Conservation (phyloP, 192 early-diverging fungal species). For the Backusella circina region DNA sequence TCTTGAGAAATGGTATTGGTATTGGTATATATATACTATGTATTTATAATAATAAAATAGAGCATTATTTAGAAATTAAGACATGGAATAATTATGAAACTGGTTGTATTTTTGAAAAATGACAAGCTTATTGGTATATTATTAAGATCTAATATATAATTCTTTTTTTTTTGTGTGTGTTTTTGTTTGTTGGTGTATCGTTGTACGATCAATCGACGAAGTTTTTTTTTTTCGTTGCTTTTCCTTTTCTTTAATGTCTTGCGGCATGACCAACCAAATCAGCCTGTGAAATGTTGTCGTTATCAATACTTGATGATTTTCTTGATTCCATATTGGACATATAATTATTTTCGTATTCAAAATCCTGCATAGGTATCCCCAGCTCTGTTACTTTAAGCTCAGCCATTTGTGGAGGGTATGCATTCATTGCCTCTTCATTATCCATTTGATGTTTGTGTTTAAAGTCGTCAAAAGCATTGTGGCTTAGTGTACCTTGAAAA, state of each 20-base stretch:
- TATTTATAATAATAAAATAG: not conserved
- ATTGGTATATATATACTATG: not conserved
- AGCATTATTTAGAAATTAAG: not conserved
- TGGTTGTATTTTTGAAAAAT: not conserved
- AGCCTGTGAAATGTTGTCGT: not conserved
- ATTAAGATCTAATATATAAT: not conserved
- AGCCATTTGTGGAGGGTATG: not conserved
- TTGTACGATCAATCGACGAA: not conserved
- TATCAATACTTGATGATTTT: not conserved
- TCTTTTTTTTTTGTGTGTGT: not conserved
- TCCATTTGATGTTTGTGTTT: not conserved
- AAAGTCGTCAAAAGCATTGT: conserved; percentile 13
- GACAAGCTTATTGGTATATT: not conserved
- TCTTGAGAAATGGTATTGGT: not conserved
- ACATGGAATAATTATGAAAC: not conserved
- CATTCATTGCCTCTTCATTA: not conserved
- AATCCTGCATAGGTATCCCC: not conserved
- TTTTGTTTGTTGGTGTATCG: not conserved
- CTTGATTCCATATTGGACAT: not conserved
- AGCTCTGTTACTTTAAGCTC: not conserved
- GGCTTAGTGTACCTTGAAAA: conserved; percentile 10
- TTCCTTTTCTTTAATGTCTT: not conserved
- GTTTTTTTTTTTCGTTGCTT: not conserved
- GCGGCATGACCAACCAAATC: not conserved
- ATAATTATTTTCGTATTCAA: not conserved